phyloP scores from a whole-genome alignment of 2,329 filamentous ascomycete genomes.

The Cyanodermella asteris region DNA sequence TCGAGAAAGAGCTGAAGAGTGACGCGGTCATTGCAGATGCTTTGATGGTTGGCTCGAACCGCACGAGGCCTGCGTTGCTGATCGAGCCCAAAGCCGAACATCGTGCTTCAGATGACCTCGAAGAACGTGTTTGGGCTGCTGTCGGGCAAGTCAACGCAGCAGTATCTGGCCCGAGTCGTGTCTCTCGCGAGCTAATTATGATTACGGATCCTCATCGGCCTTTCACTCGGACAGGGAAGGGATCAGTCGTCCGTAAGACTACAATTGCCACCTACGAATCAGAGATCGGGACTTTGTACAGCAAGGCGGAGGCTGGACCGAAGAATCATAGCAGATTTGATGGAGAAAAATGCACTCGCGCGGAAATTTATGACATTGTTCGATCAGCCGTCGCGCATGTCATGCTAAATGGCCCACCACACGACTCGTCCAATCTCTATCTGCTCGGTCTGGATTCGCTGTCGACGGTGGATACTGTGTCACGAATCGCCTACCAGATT shows the following conservation, averaged over 20 bases:
- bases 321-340: slow-evolving; percentile 3
- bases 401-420: too few species aligned
- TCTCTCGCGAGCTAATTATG: slow-evolving; percentile 5
- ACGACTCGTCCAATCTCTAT: too few species aligned
- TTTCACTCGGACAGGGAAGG: slow-evolving; percentile 6
- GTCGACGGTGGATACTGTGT: slow-evolving; percentile 1
- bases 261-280: slow-evolving; percentile 5
- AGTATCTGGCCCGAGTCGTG: slow-evolving; percentile 5
- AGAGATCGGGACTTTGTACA: slow-evolving; percentile 7
- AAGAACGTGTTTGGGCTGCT: slow-evolving; percentile 6
- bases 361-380: too few species aligned
- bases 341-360: too few species aligned
- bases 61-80: slow-evolving; percentile 26
- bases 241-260: slow-evolving; percentile 6
- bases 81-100: slow-evolving; percentile 19
- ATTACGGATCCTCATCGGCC: slow-evolving; percentile 3
- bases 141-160: slow-evolving; percentile 5
- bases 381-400: too few species aligned
- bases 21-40: slow-evolving; percentile 21
- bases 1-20: slow-evolving; percentile 9
- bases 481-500: slow-evolving; percentile 5
- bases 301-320: slow-evolving; percentile 2
- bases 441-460: too few species aligned
- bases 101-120: slow-evolving; percentile 3
- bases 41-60: slow-evolving; percentile 24